Evolutionary conservation across 176 grass and related monocot species (phyloP), one percentile per base, ranked within the genome.

Genomic region (maize (Zea mays)): DNA sequence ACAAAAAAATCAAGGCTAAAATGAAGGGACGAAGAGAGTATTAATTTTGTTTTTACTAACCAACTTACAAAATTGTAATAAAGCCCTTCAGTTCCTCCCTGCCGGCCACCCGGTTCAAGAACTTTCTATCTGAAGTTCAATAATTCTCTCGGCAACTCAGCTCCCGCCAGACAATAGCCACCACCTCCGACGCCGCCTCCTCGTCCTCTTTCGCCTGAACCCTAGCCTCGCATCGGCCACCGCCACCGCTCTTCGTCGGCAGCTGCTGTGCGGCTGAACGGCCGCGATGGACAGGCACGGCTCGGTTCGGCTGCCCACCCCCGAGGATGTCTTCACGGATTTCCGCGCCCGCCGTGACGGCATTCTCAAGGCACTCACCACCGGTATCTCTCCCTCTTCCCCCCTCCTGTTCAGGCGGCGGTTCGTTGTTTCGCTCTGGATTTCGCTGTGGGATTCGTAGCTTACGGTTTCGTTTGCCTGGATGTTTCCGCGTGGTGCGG

Each of bases 341-440:
- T 90, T 69, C 72, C 55, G 76, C 80, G 75, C 73, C 36, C 75
- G 91, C 77, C 84, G 92, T 17, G 70, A 85, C 40, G 92, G 88
- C 73, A 88, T 94, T 50, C 3, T 88, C 56, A 90, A 79, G 75
- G 92, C 92, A 21, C 92, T 91, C 65, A 94, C 88, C 78, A 54
- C 78, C 14, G 92, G 92, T 94, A 55, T 0, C n/a, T 17, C 66
- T 72, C 45, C 45, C 27, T 27, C 27, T 27, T 3, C 3, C 27
- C 27, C 27, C 27, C 27, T 27, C 58, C 12, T 73, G 10, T 38
- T 10, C 14, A 58, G 10, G 7, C 0, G 4, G 8, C 27, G 27
- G 27, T 27, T 34, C 10, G 7, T 19, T 21, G 7, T 11, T 44
- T 4, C 9, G 4, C 16, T 47, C 10, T 80, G 27, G 56, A 39